Percentiles rank a stretch among this genome's conserved stretches.
Evolutionary conservation across 345 rosid species (phyloP).

Genomic region (Pistacia atlantica): DNA sequence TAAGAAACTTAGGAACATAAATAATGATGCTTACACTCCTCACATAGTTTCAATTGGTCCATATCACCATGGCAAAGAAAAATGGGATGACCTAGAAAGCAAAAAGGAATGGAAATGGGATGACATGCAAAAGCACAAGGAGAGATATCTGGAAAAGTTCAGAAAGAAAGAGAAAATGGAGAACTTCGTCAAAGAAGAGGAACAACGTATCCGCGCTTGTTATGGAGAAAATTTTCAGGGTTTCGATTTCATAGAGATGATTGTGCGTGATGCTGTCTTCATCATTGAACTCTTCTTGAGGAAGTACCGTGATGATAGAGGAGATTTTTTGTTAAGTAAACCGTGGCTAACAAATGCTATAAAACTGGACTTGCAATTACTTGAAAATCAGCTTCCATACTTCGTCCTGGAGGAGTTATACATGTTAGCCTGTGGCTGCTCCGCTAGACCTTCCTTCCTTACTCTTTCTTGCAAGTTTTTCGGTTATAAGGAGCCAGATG

Average conservation of each 20-base stretch:
- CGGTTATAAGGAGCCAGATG: background rate
- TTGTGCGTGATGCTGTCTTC: slow-evolving; percentile 19
- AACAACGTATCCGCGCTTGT: background rate
- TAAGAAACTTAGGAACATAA: slow-evolving; percentile 16
- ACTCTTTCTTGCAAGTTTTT: background rate
- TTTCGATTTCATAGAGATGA: background rate
- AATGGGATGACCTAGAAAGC: background rate
- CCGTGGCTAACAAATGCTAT: background rate
- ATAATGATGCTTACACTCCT: slow-evolving; percentile 23
- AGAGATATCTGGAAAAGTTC: background rate
- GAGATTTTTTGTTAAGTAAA: background rate
- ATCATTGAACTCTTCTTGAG: slow-evolving; percentile 19
- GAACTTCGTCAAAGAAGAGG: background rate
- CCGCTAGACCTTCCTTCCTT: background rate
- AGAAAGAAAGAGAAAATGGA: background rate
- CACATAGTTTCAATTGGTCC: slow-evolving; percentile 27
- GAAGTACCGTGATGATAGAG: background rate
- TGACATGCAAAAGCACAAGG: background rate
- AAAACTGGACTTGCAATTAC: background rate
- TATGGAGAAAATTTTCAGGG: background rate
- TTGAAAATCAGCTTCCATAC: slow-evolving; percentile 23
- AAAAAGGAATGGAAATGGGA: background rate
- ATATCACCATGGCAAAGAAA: background rate
- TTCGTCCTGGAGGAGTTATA: slow-evolving; percentile 6
- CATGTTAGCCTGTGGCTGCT: background rate